Evolutionary conservation across 177 flowering plant genomes (phyloP).

Genomic region (Tripterygium wilfordii): DNA sequence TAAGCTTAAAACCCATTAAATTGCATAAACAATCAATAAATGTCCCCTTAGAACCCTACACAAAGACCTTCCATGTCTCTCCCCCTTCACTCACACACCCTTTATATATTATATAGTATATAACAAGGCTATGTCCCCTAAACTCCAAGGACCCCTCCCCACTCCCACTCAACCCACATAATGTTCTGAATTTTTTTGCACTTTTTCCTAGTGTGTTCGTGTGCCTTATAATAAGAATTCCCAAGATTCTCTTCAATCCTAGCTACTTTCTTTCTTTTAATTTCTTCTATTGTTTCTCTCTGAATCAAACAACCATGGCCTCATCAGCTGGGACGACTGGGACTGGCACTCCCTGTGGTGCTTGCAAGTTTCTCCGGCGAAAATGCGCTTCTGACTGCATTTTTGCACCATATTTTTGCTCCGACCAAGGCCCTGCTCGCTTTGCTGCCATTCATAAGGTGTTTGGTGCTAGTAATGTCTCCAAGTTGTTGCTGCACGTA

Average conservation of each 20-base stretch:
- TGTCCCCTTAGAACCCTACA: conserved; percentile 80
- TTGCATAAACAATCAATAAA: conserved; percentile 37
- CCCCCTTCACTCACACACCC: conserved; percentile 22
- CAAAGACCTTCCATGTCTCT: conserved; percentile 42
- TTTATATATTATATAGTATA: too few relatives aligned
- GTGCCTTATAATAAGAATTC: conserved; percentile 15
- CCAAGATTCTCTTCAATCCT: background rate
- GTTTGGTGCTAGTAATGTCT: conserved; percentile 94
- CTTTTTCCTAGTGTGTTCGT: conserved; percentile 58
- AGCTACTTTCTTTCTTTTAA: background rate
- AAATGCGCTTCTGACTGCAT: conserved; percentile 84
- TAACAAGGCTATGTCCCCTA: too few relatives aligned
- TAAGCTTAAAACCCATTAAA: too few relatives aligned
- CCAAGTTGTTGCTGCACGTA: conserved; percentile 69
- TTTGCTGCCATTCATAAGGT: conserved; percentile 99
- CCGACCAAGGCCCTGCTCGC: conserved; percentile 82
- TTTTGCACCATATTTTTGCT: conserved; percentile 89
- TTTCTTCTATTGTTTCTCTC: background rate
- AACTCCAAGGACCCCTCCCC: background rate
- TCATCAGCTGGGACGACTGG: conserved; percentile 18
- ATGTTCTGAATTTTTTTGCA: too few relatives aligned
- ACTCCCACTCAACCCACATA: conserved; percentile 3
- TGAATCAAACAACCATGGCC: conserved; percentile 27
- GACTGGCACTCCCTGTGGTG: conserved; percentile 86
- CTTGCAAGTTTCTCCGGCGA: conserved; percentile 89